These are phyloP conservation scores for Thielaviopsis populi DNA, from an alignment of 2,329 filamentous ascomycete genomes.

Conservation along the genomic window DNA sequence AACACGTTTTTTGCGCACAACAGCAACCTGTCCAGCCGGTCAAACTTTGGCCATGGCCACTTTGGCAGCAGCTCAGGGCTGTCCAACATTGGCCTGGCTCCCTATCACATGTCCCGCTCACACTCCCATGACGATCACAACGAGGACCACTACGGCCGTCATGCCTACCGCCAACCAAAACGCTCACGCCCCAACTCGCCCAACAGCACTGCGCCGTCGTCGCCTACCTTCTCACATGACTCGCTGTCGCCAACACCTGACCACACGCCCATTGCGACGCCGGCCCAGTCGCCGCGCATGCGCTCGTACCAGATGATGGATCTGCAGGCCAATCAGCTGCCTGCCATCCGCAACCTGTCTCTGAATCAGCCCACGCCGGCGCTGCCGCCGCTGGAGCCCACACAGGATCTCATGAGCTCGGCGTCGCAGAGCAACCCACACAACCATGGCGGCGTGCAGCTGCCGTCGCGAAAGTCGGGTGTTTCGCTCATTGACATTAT, in stretches of 20 bases:
- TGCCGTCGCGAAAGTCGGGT: slow-evolving; percentile 39
- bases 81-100: slow-evolving; percentile 49
- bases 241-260: slow-evolving; percentile 91
- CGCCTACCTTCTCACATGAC: slow-evolving; percentile 90
- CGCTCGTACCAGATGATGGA: slow-evolving; percentile 44
- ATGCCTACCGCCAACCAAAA: slow-evolving; percentile 58
- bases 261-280: slow-evolving; percentile 95
- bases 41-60: slow-evolving; percentile 36
- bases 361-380: slow-evolving; percentile 40
- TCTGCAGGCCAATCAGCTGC: slow-evolving; percentile 57
- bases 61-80: slow-evolving; percentile 36
- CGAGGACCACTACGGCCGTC: slow-evolving; percentile 59
- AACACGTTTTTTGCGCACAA: slow-evolving; percentile 16
- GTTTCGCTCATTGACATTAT: slow-evolving; percentile 87
- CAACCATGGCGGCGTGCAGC: slow-evolving; percentile 29
- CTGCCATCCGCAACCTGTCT: slow-evolving; percentile 60
- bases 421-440: slow-evolving; percentile 30
- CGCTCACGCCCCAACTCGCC: slow-evolving; percentile 86
- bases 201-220: slow-evolving; percentile 88
- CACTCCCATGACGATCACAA: slow-evolving; percentile 71
- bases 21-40: slow-evolving; percentile 12
- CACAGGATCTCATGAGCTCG: slow-evolving; percentile 11
- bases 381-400: slow-evolving; percentile 42
- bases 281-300: slow-evolving; percentile 84
- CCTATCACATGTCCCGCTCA: slow-evolving; percentile 88